A percentile compares a stretch with the other conserved stretches of the same genome.
phyloP scores from a whole-genome alignment of 2,329 filamentous ascomycete genomes.

The Trichoderma arundinaceum region DNA sequence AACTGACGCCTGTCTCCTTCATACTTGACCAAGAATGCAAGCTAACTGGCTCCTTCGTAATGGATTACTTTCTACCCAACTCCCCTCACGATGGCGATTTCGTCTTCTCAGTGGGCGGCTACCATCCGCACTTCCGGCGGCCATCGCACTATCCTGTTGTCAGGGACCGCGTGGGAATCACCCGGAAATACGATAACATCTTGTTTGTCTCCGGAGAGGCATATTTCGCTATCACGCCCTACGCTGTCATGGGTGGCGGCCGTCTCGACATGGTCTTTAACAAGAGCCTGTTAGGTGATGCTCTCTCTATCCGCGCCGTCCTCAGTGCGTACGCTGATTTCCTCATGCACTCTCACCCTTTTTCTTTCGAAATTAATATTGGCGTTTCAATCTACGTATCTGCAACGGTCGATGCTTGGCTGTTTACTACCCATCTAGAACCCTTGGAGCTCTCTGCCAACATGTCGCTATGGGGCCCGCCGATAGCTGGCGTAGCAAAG shows the following conservation, averaged over 20 bases:
- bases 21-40: background rate
- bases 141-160: background rate
- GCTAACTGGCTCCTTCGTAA: background rate
- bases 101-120: background rate
- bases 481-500: background rate
- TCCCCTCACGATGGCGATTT: conserved; percentile 1
- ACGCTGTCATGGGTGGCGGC: background rate
- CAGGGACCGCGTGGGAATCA: background rate
- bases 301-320: background rate
- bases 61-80: background rate
- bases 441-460: background rate
- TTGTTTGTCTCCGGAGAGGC: background rate
- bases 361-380: too few species aligned
- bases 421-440: background rate
- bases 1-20: background rate
- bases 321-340: background rate
- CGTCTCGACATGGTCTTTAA: background rate
- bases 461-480: background rate
- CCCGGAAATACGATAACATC: background rate
- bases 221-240: background rate
- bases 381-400: too few species aligned
- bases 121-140: background rate
- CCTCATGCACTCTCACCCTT: too few species aligned
- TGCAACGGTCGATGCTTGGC: background rate
- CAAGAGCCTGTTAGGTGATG: background rate